phyloP scores from a whole-genome alignment of 2,329 filamentous ascomycete species.

The Nemania sp. region DNA sequence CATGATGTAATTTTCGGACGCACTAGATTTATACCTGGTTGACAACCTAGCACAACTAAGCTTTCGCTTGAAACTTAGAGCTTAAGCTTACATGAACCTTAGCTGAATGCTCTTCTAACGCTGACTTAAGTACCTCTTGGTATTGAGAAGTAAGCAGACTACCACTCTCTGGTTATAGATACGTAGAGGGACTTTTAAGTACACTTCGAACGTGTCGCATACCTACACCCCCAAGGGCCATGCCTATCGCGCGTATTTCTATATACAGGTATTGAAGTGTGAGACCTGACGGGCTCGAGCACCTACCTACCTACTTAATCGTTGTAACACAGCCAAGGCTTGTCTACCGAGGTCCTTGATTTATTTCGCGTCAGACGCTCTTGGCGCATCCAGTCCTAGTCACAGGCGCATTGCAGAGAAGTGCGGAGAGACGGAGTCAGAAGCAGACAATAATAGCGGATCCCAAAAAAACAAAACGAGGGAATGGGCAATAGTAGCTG shows the following conservation, averaged over 20 bases:
- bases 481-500: background rate
- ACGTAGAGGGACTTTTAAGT: background rate
- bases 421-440: background rate
- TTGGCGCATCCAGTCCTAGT: background rate
- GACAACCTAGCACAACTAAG: background rate
- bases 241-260: too few species aligned
- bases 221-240: background rate
- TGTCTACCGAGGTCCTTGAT: background rate
- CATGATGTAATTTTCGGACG: background rate
- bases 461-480: background rate
- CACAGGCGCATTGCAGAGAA: too few species aligned
- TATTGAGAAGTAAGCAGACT: background rate
- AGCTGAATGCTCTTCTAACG: background rate
- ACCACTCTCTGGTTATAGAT: background rate
- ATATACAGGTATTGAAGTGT: too few species aligned
- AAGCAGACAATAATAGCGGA: background rate
- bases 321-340: background rate
- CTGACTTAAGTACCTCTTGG: background rate
- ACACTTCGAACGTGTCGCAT: background rate
- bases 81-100: background rate
- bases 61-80: background rate
- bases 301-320: too few species aligned
- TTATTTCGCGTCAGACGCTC: background rate
- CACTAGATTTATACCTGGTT: background rate
- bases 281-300: background rate